These are phyloP conservation scores for Blastobotrys muscicola DNA, from an alignment of 805 yeast species.

Conservation along the genomic window DNA sequence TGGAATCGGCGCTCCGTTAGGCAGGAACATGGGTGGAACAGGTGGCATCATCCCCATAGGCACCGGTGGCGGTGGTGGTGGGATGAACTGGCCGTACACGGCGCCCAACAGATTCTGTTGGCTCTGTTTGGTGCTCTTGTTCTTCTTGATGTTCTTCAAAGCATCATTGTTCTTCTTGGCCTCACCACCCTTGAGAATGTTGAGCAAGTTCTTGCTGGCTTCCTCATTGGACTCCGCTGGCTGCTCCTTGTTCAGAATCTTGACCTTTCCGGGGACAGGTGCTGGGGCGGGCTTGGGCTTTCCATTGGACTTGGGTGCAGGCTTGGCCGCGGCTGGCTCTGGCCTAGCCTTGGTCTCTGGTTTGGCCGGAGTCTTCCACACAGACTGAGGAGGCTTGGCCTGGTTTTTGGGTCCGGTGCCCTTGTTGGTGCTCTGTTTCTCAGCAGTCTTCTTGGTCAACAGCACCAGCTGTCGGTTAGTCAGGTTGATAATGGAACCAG, in stretches of 20 bases:
- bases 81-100: constrained; percentile 12
- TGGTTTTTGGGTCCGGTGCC: constrained; percentile 6
- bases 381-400: neutral
- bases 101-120: constrained; percentile 15
- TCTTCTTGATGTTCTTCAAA: constrained; percentile 9
- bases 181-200: constrained; percentile 9
- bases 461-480: constrained; percentile 65
- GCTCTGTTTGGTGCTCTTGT: constrained; percentile 10
- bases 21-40: constrained; percentile 4
- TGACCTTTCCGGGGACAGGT: constrained; percentile 3
- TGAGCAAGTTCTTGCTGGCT: constrained; percentile 16
- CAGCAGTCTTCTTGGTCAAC: constrained; percentile 54
- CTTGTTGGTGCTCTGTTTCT: constrained; percentile 5
- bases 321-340: constrained; percentile 4
- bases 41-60: constrained; percentile 6
- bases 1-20: constrained; percentile 9
- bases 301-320: neutral
- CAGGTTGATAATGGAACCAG: constrained; percentile 71
- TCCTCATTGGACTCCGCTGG: constrained; percentile 13
- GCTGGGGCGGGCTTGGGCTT: neutral
- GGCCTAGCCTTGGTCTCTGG: neutral
- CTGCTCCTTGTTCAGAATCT: constrained; percentile 4
- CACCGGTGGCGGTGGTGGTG: constrained; percentile 13
- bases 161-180: neutral
- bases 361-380: constrained; percentile 1